phyloP scores from a whole-genome alignment of 768 basidiomycete genomes.

The Calocybe indica region DNA sequence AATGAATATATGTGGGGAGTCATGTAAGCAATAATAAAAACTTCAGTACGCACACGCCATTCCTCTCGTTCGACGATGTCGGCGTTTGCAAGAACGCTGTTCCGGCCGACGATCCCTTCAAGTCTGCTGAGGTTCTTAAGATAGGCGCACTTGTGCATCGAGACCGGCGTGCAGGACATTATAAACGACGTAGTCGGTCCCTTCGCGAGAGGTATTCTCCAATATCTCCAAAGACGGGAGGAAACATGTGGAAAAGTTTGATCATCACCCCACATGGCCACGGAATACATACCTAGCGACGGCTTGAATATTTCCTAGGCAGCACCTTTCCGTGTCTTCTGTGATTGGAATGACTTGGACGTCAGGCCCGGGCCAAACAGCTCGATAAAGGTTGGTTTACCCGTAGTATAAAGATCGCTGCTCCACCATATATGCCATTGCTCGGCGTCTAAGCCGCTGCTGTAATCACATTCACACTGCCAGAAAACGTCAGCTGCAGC shows the following conservation, averaged over 20 bases:
- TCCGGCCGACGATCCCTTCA: background rate
- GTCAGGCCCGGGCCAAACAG: conserved; percentile 28
- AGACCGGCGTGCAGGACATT: conserved; percentile 2
- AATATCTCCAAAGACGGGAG: conserved; percentile 10
- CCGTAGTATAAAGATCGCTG: conserved; percentile 1
- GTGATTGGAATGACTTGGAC: conserved; percentile 9
- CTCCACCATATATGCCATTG: no score
- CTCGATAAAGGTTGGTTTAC: conserved; percentile 28
- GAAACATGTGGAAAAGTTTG: conserved; percentile 15
- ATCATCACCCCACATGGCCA: conserved; percentile 15
- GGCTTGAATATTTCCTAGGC: conserved; percentile 10
- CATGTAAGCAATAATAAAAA: no score
- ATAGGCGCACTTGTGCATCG: background rate
- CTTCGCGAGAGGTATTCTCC: background rate
- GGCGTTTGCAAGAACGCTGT: no score
- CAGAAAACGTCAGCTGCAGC: no score
- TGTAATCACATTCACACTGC: no score
- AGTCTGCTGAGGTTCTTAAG: background rate
- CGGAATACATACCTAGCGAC: conserved; percentile 16
- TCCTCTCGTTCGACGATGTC: background rate
- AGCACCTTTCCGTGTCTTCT: no score
- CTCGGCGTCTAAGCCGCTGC: no score
- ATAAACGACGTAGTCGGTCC: background rate
- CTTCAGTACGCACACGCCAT: conserved; percentile 1
- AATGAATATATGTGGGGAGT: background rate